A percentile compares a stretch with the other conserved stretches of the same genome.
Evolutionary conservation across 1,139 yeast species (phyloP).

Genomic region (Candida dubliniensis): DNA sequence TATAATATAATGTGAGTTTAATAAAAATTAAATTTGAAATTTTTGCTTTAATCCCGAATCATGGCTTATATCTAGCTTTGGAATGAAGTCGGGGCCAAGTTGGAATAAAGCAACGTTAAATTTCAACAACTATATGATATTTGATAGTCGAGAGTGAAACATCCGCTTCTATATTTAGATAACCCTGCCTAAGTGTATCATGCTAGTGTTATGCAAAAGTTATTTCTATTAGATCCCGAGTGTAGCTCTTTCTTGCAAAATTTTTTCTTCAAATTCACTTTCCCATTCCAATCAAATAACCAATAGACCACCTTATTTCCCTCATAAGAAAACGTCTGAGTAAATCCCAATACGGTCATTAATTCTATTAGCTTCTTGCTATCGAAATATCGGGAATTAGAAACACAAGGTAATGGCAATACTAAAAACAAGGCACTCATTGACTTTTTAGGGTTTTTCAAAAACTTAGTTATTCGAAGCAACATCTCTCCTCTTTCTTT

Average conservation of each 20-base stretch:
- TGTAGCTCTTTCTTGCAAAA: slow-evolving; percentile 48
- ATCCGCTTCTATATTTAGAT: too few relatives aligned
- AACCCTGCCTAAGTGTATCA: not conserved
- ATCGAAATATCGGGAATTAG: slow-evolving; percentile 77
- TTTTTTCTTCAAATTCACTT: slow-evolving; percentile 9
- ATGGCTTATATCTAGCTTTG: too few relatives aligned
- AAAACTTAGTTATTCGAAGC: slow-evolving; percentile 55
- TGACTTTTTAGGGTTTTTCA: slow-evolving; percentile 32
- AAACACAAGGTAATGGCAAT: slow-evolving; percentile 82
- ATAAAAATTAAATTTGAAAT: too few relatives aligned
- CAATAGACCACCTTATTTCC: slow-evolving; percentile 81
- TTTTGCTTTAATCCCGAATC: too few relatives aligned
- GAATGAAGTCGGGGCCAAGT: too few relatives aligned
- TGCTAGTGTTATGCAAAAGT: slow-evolving; percentile 50
- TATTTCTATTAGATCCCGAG: slow-evolving; percentile 58
- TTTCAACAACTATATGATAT: too few relatives aligned
- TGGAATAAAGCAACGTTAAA: too few relatives aligned
- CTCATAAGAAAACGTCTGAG: slow-evolving; percentile 45
- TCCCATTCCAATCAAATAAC: slow-evolving; percentile 55
- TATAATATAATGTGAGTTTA: too few relatives aligned
- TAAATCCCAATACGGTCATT: slow-evolving; percentile 61
- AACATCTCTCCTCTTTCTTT: slow-evolving; percentile 77
- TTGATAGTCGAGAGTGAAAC: too few relatives aligned
- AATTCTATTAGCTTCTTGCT: slow-evolving; percentile 43
- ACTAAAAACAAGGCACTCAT: slow-evolving; percentile 64